Evolutionary conservation across 2,329 filamentous ascomycete genomes (phyloP), one percentile per base, ranked within the genome.

Genomic region (Raffaelea arxii): DNA sequence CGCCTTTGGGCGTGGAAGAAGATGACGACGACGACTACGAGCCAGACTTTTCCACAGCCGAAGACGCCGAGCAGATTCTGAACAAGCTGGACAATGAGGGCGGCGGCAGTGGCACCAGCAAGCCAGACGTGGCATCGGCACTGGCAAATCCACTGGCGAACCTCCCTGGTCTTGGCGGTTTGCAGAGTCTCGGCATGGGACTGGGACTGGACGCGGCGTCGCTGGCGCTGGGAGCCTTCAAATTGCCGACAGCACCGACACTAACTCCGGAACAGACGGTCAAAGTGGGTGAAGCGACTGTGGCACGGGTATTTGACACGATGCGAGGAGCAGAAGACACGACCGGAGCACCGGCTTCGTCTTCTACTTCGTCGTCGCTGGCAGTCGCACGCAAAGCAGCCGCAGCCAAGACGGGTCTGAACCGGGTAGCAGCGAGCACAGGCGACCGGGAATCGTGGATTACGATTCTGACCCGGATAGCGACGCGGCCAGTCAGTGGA

Each of bases 371-470:
- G 6, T 6, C 49, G 9, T 16, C 38, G 11, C 25, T 22, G 21
- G 36, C 32, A 16, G 37, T n/a, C 21, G 18, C 23, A 10, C 7
- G 14, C 24, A 35, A 19, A 19, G 19, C 35, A 18, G 35, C 22
- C 23, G 38, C 14, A 14, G 77, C 68, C 79, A 78, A 60, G 70
- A 72, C 58, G 51, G 91, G 92, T 1, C 84, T 97, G 60, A 86
- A 86, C 57, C 78, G 90, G 42, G 70, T 96, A 32, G 90, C 91
- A 1, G 88, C 86, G 22, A 91, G 82, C 58, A 83, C 82, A 3
- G 87, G 89, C 56, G 88, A 91, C 56, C 77, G 84, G 51, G 90
- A 96, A 52, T 86, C 89, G 1, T 97, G 91, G 90, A 78, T 94
- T 54, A 92, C 88, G 0, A 78, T 97, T 19, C 74, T 97, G 47